Evolutionary conservation across 495 filamentous ascomycete genomes (phyloP), one percentile per base, ranked within the genome.

Genomic region (Penicillium odoratum): DNA sequence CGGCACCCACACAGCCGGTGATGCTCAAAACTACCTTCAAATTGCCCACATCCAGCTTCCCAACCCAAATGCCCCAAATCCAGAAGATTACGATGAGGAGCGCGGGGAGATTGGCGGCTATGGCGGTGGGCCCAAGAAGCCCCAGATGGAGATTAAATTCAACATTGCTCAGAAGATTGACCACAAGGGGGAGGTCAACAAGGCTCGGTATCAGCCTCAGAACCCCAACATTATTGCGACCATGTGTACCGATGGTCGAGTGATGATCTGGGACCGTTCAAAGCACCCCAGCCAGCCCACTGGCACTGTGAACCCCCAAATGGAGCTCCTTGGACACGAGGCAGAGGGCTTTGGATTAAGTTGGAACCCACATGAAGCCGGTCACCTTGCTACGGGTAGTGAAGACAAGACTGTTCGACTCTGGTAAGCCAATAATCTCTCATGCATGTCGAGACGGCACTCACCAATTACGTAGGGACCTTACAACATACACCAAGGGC

Each of bases 191-290:
- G 95, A 99, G 69, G 92, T 99, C 65, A 99, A 99, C 79, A 99
- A 98, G 73, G 95, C 95, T 1, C 85, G 95, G 56, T 97, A 98
- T 71, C 92, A 95, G 73, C 95, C 94, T 13, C 93, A 98, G 71
- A 99, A 99, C 62, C 94, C 94, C 7, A 90, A 99, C 63, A 85
- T 99, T 52, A 97, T 99, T 62, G 95, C 94, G 16, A 96, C 95
- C 2, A 88, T 97, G 81, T 90, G 90, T 29, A 85, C 88, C 10
- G 92, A 97, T 71, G 89, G 89, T 42, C 86, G 84, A 60, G 88
- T 96, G 29, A 83, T 97, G 74, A 86, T 99, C 58, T 99, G 92
- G 74, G 95, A 99, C 74, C 85, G 91, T 57, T 95, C 95, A 49
- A 98, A 97, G 80, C 95, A 98, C 65, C 87, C 81, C 48, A 86